Evolutionary conservation across 2,329 filamentous ascomycete genomes (phyloP), one percentile per base, ranked within the genome.

Genomic region (Pezicula carpinea): DNA sequence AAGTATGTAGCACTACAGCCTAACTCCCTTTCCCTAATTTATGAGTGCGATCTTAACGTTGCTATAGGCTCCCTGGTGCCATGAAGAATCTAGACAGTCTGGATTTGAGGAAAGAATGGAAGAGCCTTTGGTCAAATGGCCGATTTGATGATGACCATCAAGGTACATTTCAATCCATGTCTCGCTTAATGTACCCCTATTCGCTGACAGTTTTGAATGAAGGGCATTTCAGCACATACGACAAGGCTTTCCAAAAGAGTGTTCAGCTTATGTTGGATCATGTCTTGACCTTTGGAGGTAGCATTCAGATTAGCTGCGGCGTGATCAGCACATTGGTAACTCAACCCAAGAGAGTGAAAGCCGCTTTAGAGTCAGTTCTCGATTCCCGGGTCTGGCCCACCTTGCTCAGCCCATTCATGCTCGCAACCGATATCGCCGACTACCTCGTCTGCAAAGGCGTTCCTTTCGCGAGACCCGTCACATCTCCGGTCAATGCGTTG

Each of bases 201-300:
- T 18, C 11, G 13, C 31, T 23, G 22, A 17, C 35, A 41, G 14
- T 33, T 39, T 39, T 59, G 50, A n/a, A 67, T 71, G 46, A 78
- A 78, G 65, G 85, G 85, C 47, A 78, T 93, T 22, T 87, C 2
- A 86, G 79, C 36, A 89, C 86, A 3, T 95, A 95, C 74, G 92
- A 95, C 74, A 95, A 95, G 69, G 89, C 95, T 66, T 69, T 95
- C n/a, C 89, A 96, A 68, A 89, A 95, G 69, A 85, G 81, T 49
- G 83, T 88, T 52, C 86, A 95, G 73, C 85, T 86, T n/a, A 81
- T 95, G 69, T 79, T 95, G 41, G 88, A 95, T 66, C 80, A 84
- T 64, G 79, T 91, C 67, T 87, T 90, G 76, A 92, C 88, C 5
- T 76, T 93, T 52, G 78, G 77, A 47, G 86, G 95, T 72, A 89